These are phyloP conservation scores for Aureobasidium subglaciale DNA, from an alignment of 2,329 filamentous ascomycete species.

Conservation along the genomic window DNA sequence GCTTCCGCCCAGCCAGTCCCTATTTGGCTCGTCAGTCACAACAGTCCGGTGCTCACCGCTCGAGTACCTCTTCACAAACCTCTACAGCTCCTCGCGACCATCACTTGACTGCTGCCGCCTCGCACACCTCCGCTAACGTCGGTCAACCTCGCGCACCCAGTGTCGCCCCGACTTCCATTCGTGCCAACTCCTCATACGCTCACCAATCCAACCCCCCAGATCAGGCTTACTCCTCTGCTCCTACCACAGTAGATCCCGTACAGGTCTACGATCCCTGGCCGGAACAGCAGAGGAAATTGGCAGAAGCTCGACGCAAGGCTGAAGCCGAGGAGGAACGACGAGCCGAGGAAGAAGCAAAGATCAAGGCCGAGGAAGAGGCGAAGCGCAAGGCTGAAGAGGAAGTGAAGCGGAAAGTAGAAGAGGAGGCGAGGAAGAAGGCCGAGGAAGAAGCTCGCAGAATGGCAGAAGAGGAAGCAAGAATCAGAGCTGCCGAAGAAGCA, in stretches of 20 bases:
- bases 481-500: constrained; percentile 22
- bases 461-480: constrained; percentile 21
- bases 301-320: constrained; percentile 30
- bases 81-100: constrained; percentile 2
- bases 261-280: constrained; percentile 49
- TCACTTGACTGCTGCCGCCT: background rate
- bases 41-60: background rate
- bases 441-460: constrained; percentile 21
- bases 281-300: constrained; percentile 38
- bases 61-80: background rate
- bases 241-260: constrained; percentile 45
- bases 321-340: constrained; percentile 27
- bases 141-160: constrained; percentile 14
- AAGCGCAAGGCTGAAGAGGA: constrained; percentile 26
- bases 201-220: constrained; percentile 16
- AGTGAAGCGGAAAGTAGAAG: constrained; percentile 22
- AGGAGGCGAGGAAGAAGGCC: constrained; percentile 22
- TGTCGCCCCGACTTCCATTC: constrained; percentile 16
- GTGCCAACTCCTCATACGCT: constrained; percentile 16
- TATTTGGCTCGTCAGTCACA: constrained; percentile 8
- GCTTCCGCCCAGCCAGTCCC: constrained; percentile 7
- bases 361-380: constrained; percentile 28
- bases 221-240: constrained; percentile 24
- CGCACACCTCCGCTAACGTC: background rate
- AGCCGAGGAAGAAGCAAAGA: constrained; percentile 25